These are phyloP conservation scores for Fulvia fulva DNA, from an alignment of 2,329 filamentous ascomycete genomes.

Conservation along the genomic window DNA sequence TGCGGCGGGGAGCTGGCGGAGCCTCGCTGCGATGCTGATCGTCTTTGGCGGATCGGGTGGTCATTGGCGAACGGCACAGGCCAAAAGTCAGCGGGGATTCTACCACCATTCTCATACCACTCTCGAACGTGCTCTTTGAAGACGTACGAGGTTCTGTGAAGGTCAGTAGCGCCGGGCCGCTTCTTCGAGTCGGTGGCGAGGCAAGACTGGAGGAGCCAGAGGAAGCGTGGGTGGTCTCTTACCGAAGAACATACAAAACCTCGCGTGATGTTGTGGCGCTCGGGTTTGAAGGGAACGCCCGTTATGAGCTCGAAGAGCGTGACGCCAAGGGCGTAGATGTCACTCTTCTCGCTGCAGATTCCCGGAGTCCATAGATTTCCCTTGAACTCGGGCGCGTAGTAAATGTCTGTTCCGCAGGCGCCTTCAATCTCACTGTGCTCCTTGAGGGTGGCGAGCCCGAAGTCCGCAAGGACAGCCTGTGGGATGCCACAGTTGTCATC, in stretches of 20 bases:
- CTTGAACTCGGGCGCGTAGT: slow-evolving; percentile 10
- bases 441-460: slow-evolving; percentile 15
- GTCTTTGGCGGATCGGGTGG: neutral
- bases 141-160: neutral
- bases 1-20: neutral
- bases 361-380: neutral
- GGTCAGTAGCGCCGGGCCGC: neutral
- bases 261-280: neutral
- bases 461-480: slow-evolving; percentile 24
- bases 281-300: neutral
- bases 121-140: neutral
- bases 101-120: slow-evolving; percentile 1
- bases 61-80: slow-evolving; percentile 1
- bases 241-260: slow-evolving; percentile 1
- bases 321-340: slow-evolving; percentile 26
- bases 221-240: slow-evolving; percentile 1
- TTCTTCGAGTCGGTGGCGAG: neutral
- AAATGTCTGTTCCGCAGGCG: slow-evolving; percentile 16
- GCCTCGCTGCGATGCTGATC: neutral
- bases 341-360: slow-evolving; percentile 19
- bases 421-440: neutral
- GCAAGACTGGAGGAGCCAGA: slow-evolving; percentile 3
- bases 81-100: slow-evolving; percentile 2
- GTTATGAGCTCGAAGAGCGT: slow-evolving; percentile 22
- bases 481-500: slow-evolving; percentile 15